Evolutionary conservation across 2,329 filamentous ascomycete genomes (phyloP), one percentile per base, ranked within the genome.

Genomic region (Apiospora sp.): DNA sequence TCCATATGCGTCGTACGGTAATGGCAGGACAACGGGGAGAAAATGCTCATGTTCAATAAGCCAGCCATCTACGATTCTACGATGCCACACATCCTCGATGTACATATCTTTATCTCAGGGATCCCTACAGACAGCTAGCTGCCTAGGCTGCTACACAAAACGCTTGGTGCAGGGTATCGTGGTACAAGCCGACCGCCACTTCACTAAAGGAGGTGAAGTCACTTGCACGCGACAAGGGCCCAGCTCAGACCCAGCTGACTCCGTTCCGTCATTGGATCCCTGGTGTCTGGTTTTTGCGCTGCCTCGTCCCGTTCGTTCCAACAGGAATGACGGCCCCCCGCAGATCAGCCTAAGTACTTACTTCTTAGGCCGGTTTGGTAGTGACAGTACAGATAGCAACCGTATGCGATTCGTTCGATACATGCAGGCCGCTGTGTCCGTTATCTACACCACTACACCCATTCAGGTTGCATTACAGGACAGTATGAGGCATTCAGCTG

Each of bases 121-220:
- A 61, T 30, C 14, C 51, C 54, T 61, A 34, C 54, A 7, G 34
- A 22, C 14, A 10, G 30, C 34, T n/a, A 30, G 27, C 16, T n/a
- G n/a, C n/a, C n/a, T n/a, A n/a, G n/a, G n/a, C n/a, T 61, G 30
- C 54, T 61, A 37, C 5, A 37, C 34, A 19, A 61, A 34, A 34
- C 54, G 22, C 54, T 64, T 41, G 58, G 58, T 41, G 58, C 58
- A 64, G 34, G 58, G 58, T 64, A 64, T 64, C 58, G 58, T 64
- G 58, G 58, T 64, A 64, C 58, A 64, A 64, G 19, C 58, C 58
- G 58, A 64, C 58, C 58, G 58, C 58, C 58, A 64, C 58, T 64
- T 64, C 58, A 41, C 58, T 64, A 64, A 41, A 64, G 30, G 58
- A 64, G 58, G 58, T 64, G 58, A 64, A 64, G 58, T 64, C 58